These are phyloP conservation scores for Ascochyta lentis DNA, from an alignment of 2,329 filamentous ascomycete genomes.

Conservation along the genomic window DNA sequence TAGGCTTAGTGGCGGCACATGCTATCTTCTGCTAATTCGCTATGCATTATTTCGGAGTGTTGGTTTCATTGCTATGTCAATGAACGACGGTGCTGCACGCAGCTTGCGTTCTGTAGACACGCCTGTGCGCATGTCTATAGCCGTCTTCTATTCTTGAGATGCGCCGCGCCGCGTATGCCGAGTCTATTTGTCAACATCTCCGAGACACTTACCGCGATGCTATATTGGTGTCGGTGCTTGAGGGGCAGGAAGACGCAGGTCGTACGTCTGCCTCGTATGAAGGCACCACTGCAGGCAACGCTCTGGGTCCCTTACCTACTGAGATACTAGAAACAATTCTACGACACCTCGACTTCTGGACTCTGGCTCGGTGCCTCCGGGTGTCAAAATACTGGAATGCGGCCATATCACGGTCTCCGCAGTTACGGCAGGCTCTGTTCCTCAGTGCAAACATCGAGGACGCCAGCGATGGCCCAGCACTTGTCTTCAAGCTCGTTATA, in stretches of 20 bases:
- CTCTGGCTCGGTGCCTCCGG: slow-evolving; percentile 15
- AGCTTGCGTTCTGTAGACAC: slow-evolving; percentile 12
- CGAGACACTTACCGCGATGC: slow-evolving; percentile 9
- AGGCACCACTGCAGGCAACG: not conserved
- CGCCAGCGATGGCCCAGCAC: slow-evolving; percentile 7
- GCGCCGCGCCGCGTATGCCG: slow-evolving; percentile 14
- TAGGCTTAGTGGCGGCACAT: slow-evolving; percentile 17
- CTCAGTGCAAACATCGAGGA: slow-evolving; percentile 8
- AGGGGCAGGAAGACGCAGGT: slow-evolving; percentile 13
- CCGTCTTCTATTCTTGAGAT: slow-evolving; percentile 6
- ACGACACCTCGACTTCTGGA: slow-evolving; percentile 16
- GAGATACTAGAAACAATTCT: slow-evolving; percentile 13
- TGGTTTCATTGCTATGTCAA: slow-evolving; percentile 2
- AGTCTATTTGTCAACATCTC: slow-evolving; percentile 15
- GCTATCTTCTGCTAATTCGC: slow-evolving; percentile 13
- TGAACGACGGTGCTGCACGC: slow-evolving; percentile 9
- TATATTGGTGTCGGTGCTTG: slow-evolving; percentile 8
- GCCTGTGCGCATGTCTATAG: slow-evolving; percentile 13
- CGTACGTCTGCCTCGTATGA: slow-evolving; percentile 6
- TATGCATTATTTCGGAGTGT: slow-evolving; percentile 5
- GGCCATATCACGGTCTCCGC: slow-evolving; percentile 13
- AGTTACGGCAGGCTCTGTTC: slow-evolving; percentile 13
- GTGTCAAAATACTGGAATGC: slow-evolving; percentile 15
- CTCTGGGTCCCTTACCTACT: slow-evolving; percentile 12
- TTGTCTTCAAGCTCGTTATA: slow-evolving; percentile 19